A percentile compares a stretch with the other conserved stretches of the same genome.
Evolutionary conservation across 2,329 filamentous ascomycete species (phyloP).

Genomic region (Dactylellina drechsleri): DNA sequence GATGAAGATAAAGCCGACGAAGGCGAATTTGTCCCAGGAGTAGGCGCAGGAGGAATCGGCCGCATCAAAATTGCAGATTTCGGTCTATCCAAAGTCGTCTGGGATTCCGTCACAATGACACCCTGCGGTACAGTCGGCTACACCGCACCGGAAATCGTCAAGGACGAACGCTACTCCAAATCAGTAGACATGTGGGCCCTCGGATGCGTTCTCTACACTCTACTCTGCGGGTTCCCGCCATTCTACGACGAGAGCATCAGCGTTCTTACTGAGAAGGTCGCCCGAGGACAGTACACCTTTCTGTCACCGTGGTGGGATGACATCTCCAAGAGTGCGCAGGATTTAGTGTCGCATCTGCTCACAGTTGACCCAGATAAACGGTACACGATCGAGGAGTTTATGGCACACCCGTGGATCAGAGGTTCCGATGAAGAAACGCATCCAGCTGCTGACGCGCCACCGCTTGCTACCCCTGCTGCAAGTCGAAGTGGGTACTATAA

Average conservation of each 20-base stretch:
- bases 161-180: slow-evolving; percentile 98
- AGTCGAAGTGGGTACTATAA: slow-evolving; percentile 68
- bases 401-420: slow-evolving; percentile 93
- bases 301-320: slow-evolving; percentile 99
- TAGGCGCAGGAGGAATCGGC: slow-evolving; percentile 89
- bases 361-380: slow-evolving; percentile 95
- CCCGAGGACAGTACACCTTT: slow-evolving; percentile 95
- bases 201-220: slow-evolving; percentile 94
- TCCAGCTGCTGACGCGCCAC: slow-evolving; percentile 75
- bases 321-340: slow-evolving; percentile 92
- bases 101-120: slow-evolving; percentile 98
- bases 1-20: slow-evolving; percentile 98
- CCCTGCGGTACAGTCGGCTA: slow-evolving; percentile 99
- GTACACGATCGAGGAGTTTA: slow-evolving; percentile 90
- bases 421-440: slow-evolving; percentile 74
- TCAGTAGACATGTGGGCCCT: slow-evolving; percentile 99
- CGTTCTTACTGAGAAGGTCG: slow-evolving; percentile 95
- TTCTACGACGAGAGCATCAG: slow-evolving; percentile 99
- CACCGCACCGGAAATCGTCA: slow-evolving; percentile 97
- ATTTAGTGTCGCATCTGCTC: slow-evolving; percentile 90
- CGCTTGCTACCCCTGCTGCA: slow-evolving; percentile 73
- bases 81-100: slow-evolving; percentile 95
- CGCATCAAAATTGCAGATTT: slow-evolving; percentile 98
- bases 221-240: slow-evolving; percentile 95
- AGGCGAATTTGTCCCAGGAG: slow-evolving; percentile 85